phyloP scores from a whole-genome alignment of 768 basidiomycete genomes.

The Russula compacta region DNA sequence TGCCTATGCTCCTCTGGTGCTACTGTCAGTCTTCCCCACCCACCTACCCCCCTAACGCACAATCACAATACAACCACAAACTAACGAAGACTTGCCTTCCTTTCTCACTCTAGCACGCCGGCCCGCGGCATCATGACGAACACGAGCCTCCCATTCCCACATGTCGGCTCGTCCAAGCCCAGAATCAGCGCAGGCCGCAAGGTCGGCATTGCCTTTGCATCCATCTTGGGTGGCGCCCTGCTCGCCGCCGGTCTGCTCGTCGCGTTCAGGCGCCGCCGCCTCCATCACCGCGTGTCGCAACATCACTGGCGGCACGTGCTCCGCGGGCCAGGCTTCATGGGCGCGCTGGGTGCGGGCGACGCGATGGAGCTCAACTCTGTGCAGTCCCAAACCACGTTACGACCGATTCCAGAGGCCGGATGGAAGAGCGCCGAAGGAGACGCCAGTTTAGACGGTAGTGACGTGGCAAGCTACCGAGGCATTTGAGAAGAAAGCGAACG shows the following conservation, averaged over 20 bases:
- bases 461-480: too few relatives aligned
- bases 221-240: neutral
- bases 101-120: neutral
- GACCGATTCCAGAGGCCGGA: neutral
- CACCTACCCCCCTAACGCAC: too few relatives aligned
- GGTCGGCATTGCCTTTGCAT: constrained; percentile 4
- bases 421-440: constrained; percentile 8
- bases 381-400: neutral
- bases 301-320: too few relatives aligned
- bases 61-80: neutral
- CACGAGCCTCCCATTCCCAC: neutral
- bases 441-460: too few relatives aligned
- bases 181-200: neutral
- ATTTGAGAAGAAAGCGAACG: too few relatives aligned
- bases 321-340: neutral
- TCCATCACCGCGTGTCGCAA: neutral
- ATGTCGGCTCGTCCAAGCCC: neutral
- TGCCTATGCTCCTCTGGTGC: constrained; percentile 6
- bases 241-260: neutral
- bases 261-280: neutral
- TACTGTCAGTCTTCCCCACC: neutral
- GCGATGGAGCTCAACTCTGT: neutral
- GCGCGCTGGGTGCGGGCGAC: neutral
- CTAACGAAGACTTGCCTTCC: neutral
- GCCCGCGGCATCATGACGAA: neutral